Conservation (phyloP, 345 rosid genomes). For the Schrenkiella parvula region DNA sequence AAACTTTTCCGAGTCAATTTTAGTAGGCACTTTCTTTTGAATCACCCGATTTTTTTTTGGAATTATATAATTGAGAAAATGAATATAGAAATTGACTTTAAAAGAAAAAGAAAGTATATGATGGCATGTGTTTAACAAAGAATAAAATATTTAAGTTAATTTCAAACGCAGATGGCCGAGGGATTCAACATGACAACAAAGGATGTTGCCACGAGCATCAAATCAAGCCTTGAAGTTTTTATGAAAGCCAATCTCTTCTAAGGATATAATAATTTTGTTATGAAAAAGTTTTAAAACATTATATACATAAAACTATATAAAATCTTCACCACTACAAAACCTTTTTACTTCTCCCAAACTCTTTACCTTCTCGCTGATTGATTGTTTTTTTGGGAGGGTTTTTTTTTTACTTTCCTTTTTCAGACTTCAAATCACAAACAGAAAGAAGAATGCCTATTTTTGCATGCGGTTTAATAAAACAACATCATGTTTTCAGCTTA, state of each 20-base stretch:
- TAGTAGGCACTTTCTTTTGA: no score
- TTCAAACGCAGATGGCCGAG: conserved; percentile 5
- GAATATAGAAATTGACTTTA: no score
- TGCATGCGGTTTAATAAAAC: not conserved
- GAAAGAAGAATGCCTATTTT: not conserved
- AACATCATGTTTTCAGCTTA: not conserved
- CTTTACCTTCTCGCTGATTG: not conserved
- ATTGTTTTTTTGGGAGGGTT: not conserved
- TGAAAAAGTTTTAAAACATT: not conserved
- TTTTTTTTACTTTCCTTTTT: not conserved
- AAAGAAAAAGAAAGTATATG: not conserved
- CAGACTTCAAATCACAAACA: not conserved
- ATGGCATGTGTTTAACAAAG: not conserved
- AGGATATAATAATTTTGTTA: not conserved
- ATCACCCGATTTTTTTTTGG: no score
- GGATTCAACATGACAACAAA: conserved; percentile 15
- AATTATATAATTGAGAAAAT: no score
- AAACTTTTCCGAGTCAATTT: no score
- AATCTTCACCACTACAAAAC: not conserved
- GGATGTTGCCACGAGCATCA: conserved; percentile 4
- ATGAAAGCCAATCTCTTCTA: conserved; percentile 3
- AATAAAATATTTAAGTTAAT: not conserved
- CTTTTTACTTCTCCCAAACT: not conserved
- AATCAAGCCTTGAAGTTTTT: conserved; percentile 8
- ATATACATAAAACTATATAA: not conserved